Conservation (phyloP, 1,284 basidiomycete genomes). For the Violaceomyces palustris region DNA sequence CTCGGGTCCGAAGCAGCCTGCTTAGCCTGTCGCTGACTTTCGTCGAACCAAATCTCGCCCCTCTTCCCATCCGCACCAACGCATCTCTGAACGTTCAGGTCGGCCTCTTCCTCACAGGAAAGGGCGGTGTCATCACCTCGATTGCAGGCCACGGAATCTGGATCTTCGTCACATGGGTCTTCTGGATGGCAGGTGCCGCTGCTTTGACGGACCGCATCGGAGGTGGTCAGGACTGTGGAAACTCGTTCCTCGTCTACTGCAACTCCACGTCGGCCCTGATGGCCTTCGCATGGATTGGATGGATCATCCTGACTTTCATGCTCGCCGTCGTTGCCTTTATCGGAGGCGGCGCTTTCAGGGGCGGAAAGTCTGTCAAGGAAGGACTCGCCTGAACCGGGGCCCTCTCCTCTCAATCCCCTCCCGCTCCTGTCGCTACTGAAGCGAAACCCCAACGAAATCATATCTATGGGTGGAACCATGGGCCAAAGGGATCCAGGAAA, state of each 20-base stretch:
- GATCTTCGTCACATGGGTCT: constrained; percentile 45
- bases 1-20: too few relatives aligned
- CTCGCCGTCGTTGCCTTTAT: constrained; percentile 39
- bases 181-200: constrained; percentile 46
- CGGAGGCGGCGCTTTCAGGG: constrained; percentile 47
- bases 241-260: constrained; percentile 38
- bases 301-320: constrained; percentile 42
- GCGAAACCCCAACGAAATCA: too few relatives aligned
- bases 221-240: constrained; percentile 3
- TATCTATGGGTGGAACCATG: too few relatives aligned
- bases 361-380: constrained; percentile 50
- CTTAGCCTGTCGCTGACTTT: too few relatives aligned
- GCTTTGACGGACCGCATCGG: constrained; percentile 40
- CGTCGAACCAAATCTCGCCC: too few relatives aligned
- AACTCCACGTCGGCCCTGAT: constrained; percentile 42
- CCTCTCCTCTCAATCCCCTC: too few relatives aligned
- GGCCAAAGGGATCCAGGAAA: too few relatives aligned
- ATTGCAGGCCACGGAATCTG: constrained; percentile 48
- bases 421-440: too few relatives aligned
- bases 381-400: constrained; percentile 34
- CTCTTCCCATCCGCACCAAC: neutral
- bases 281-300: constrained; percentile 51
- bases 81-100: constrained; percentile 12
- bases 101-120: constrained; percentile 46
- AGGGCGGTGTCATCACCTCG: constrained; percentile 48